Base-by-base conservation (phyloP, 371 early-diverging fungal species). In the Mortierella polycephala region DNA sequence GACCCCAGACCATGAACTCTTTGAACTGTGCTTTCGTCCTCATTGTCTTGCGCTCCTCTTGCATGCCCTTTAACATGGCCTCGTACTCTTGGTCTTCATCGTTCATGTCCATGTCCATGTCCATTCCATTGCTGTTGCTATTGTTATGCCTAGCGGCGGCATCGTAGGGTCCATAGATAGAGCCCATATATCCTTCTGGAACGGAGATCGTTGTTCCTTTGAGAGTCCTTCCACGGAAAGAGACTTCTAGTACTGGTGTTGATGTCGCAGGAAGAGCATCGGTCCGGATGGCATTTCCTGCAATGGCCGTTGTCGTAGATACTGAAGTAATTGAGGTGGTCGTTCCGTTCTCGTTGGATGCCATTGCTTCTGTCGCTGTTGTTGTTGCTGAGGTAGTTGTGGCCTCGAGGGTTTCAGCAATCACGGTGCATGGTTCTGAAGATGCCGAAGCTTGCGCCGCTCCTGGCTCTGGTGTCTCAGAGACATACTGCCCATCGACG, bases 1-100 rank as follows among this genome's bases (percentile, higher is more conserved):
- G 80, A 13, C 80, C 74, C 80, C 80, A 80, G 64, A 74, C 51
- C 46, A 51, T 74, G 51, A 74, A 74, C 12, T 73, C 70, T 21
- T 60, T 55, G 49, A 80, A 80, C 50, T 67, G 80, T 8, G 63
- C 74, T 21, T 59, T 47, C 0, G 80, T 70, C 54, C 7, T 61
- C 55, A 73, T 40, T 20, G 52, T 20, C 58, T 67, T 80, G 23
- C 74, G 70, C 20, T 80, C 63, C 53, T 80, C 80, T 21, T 74
- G 74, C 70, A 74, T 70, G 1, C 68, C 64, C 44, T 54, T 53
- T 52, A 80, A 57, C 80, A 80, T 80, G 13, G 74, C 80, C 40
- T 80, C 67, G 20, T 80, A 80, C 4, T 67, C 77, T 44, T 58
- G 46, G 11, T 76, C 77, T 14, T 72, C 72, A n/a, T 67, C 60